Percentiles rank a stretch among this genome's conserved stretches.
phyloP scores from a whole-genome alignment of 192 early-diverging fungal genomes.

The Allomyces javanicus region DNA sequence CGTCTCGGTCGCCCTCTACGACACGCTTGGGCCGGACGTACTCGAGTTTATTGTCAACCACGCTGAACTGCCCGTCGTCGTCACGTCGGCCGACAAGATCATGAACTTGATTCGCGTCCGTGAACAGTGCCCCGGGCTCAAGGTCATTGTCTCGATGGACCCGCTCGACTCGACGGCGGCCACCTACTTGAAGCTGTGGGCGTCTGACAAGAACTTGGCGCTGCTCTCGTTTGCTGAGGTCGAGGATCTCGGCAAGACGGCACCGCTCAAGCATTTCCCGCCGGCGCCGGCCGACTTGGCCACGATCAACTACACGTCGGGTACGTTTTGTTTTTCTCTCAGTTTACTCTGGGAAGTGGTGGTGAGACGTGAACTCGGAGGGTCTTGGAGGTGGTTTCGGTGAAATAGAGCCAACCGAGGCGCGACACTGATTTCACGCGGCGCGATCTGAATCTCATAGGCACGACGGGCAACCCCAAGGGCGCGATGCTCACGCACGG shows the following conservation, averaged over 20 bases:
- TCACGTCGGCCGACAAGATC: constrained; percentile 39
- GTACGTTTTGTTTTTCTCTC: not conserved
- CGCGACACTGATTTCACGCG: too few relatives aligned
- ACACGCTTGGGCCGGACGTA: constrained; percentile 68
- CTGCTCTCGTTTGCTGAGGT: constrained; percentile 43
- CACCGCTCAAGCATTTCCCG: constrained; percentile 18
- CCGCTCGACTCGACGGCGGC: constrained; percentile 16
- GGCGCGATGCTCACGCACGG: constrained; percentile 70
- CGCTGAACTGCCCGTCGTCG: constrained; percentile 48
- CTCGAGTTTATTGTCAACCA: constrained; percentile 75
- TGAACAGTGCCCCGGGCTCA: constrained; percentile 41
- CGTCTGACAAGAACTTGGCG: constrained; percentile 30
- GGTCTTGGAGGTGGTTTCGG: too few relatives aligned
- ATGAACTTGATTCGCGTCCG: constrained; percentile 34
- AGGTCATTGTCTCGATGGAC: constrained; percentile 61
- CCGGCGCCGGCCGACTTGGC: constrained; percentile 54
- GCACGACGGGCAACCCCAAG: constrained; percentile 68
- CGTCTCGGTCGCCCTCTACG: constrained; percentile 61
- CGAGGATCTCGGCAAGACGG: constrained; percentile 32
- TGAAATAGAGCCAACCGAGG: too few relatives aligned
- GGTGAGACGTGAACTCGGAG: too few relatives aligned
- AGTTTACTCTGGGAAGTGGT: too few relatives aligned
- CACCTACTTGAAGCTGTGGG: constrained; percentile 31
- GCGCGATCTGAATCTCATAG: constrained; percentile 5
- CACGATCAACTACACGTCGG: constrained; percentile 48